These are phyloP conservation scores for Phytophthora tubulina DNA, from an alignment of 352 stramenopile species.

Conservation along the genomic window DNA sequence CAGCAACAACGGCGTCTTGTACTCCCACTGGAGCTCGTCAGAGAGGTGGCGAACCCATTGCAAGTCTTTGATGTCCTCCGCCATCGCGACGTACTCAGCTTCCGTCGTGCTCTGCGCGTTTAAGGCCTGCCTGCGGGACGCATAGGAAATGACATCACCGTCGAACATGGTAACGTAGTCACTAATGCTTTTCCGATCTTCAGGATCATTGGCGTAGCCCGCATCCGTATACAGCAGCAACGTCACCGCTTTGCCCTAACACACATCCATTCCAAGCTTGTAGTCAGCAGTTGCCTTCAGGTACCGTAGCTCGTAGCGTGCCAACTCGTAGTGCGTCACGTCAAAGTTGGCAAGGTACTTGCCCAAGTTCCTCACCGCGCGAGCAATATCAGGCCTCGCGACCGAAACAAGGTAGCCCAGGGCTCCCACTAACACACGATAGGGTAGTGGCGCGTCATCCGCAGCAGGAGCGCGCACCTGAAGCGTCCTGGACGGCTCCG, in stretches of 20 bases:
- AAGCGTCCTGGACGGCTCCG: slow-evolving; percentile 4
- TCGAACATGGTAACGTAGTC: slow-evolving; percentile 37
- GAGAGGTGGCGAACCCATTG: slow-evolving; percentile 26
- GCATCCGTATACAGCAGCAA: slow-evolving; percentile 27
- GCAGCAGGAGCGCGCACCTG: background rate
- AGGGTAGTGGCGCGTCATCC: background rate
- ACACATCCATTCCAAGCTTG: background rate
- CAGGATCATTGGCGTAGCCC: slow-evolving; percentile 38
- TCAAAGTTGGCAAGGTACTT: slow-evolving; percentile 7
- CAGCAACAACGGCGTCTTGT: background rate
- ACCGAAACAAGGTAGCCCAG: slow-evolving; percentile 14
- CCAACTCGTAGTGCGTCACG: slow-evolving; percentile 7
- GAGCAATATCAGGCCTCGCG: slow-evolving; percentile 2
- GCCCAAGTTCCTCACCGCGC: slow-evolving; percentile 10
- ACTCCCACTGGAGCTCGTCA: slow-evolving; percentile 12
- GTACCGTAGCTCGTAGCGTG: slow-evolving; percentile 2
- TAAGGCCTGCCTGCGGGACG: slow-evolving; percentile 38
- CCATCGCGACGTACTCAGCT: slow-evolving; percentile 40
- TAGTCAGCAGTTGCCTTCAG: slow-evolving; percentile 15
- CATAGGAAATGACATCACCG: slow-evolving; percentile 30
- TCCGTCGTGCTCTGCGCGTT: slow-evolving; percentile 41
- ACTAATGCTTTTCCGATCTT: slow-evolving; percentile 33
- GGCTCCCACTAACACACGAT: slow-evolving; percentile 20
- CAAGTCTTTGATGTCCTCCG: slow-evolving; percentile 27
- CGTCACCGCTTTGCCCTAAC: background rate